These are phyloP conservation scores for Colletotrichum tabaci DNA, from an alignment of 2,329 filamentous ascomycete genomes.

Conservation along the genomic window DNA sequence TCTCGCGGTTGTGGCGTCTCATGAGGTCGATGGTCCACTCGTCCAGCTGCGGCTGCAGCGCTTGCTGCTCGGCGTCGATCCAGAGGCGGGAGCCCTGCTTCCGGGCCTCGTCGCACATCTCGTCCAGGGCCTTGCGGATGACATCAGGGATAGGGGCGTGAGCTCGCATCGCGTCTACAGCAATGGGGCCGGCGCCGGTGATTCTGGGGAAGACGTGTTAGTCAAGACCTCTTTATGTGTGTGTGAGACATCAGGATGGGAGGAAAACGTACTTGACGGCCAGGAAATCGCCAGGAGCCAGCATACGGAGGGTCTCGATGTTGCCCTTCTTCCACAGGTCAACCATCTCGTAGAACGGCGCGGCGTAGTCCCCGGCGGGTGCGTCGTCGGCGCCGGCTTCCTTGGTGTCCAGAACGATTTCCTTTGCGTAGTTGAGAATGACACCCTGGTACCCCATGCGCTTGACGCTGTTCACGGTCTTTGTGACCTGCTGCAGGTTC, in stretches of 20 bases:
- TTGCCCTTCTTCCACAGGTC: slow-evolving; percentile 83
- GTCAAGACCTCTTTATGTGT: not conserved
- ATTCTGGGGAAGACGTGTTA: slow-evolving; percentile 64
- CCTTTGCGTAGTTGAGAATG: slow-evolving; percentile 86
- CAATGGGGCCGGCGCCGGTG: slow-evolving; percentile 84
- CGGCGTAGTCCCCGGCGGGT: slow-evolving; percentile 58
- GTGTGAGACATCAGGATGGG: too few relatives aligned
- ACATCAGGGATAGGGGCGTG: slow-evolving; percentile 73
- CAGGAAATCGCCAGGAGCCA: slow-evolving; percentile 75
- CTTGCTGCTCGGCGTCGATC: slow-evolving; percentile 89
- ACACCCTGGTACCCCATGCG: slow-evolving; percentile 85
- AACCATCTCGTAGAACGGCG: slow-evolving; percentile 65
- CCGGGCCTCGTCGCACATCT: slow-evolving; percentile 81
- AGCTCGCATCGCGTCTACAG: slow-evolving; percentile 76
- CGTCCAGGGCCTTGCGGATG: slow-evolving; percentile 79
- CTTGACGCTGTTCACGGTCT: slow-evolving; percentile 77
- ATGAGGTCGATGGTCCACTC: slow-evolving; percentile 85
- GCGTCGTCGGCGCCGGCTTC: slow-evolving; percentile 61
- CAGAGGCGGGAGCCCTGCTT: slow-evolving; percentile 80
- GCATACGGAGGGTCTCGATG: slow-evolving; percentile 80
- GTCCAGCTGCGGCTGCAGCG: slow-evolving; percentile 84
- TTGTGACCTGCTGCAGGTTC: slow-evolving; percentile 76
- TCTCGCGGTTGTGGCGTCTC: slow-evolving; percentile 78
- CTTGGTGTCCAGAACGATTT: slow-evolving; percentile 77
- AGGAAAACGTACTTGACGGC: slow-evolving; percentile 68